A percentile compares a stretch with the other conserved stretches of the same genome.
Conservation (phyloP, 1,139 yeast species). For the Zygotorulaspora mrakii region DNA sequence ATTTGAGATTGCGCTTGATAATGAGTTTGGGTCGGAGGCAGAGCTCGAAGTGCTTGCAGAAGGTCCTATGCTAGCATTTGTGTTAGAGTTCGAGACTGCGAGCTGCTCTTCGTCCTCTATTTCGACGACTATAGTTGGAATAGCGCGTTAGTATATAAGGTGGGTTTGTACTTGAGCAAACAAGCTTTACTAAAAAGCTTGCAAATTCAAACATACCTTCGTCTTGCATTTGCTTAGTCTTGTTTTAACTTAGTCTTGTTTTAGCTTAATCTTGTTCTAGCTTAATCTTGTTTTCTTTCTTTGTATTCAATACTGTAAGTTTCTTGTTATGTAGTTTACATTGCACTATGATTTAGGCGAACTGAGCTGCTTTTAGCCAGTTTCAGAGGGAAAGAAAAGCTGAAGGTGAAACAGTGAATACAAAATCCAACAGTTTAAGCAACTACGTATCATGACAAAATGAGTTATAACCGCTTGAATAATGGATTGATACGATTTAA, state of each 20-base stretch:
- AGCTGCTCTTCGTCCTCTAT: not conserved
- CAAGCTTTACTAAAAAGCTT: not conserved
- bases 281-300: too few species aligned
- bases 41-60: conserved; percentile 1
- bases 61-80: not conserved
- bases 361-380: too few species aligned
- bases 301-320: too few species aligned
- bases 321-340: too few species aligned
- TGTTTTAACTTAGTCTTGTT: too few species aligned
- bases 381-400: not conserved
- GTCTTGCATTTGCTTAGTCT: too few species aligned
- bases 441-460: not conserved
- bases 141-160: not conserved
- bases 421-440: not conserved
- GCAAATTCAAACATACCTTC: conserved; percentile 1
- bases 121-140: not conserved
- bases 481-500: conserved; percentile 10
- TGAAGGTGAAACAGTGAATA: not conserved
- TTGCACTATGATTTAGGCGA: too few species aligned
- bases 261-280: too few species aligned
- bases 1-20: conserved; percentile 1
- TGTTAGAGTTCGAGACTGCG: not conserved
- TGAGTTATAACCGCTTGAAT: not conserved
- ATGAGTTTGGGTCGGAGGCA: not conserved
- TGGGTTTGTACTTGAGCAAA: not conserved